These are phyloP conservation scores for Diaporthe amygdali DNA, from an alignment of 2,329 filamentous ascomycete genomes.

Conservation along the genomic window DNA sequence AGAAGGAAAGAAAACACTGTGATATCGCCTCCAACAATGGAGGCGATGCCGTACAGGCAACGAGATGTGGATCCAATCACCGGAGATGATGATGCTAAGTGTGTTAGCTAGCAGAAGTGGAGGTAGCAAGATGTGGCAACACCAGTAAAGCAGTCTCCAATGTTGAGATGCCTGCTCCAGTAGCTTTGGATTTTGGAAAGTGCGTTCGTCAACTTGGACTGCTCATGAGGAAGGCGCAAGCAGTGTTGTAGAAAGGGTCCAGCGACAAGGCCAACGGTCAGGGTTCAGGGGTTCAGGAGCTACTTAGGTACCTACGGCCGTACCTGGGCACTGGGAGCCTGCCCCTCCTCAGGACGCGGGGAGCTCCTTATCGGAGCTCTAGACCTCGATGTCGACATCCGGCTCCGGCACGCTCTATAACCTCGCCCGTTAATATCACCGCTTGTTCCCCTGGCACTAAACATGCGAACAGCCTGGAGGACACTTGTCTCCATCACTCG, in stretches of 20 bases:
- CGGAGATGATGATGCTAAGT: too few relatives aligned
- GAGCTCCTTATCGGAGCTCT: slow-evolving; percentile 20
- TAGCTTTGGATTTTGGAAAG: background rate
- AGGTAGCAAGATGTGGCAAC: background rate
- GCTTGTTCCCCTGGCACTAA: background rate
- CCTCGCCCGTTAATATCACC: background rate
- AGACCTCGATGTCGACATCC: background rate
- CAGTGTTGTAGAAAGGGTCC: background rate
- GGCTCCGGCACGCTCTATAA: background rate
- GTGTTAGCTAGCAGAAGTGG: background rate
- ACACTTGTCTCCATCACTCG: slow-evolving; percentile 13
- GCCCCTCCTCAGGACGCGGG: background rate
- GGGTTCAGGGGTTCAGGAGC: background rate
- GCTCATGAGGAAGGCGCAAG: background rate
- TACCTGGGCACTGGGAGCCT: background rate
- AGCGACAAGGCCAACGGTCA: background rate
- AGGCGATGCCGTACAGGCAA: background rate
- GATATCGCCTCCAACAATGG: background rate
- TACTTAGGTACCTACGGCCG: background rate
- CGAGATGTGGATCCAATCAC: background rate
- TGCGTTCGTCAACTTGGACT: background rate
- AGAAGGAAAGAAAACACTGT: background rate
- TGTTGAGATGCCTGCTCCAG: background rate
- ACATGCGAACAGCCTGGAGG: slow-evolving; percentile 21
- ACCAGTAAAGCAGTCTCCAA: background rate